Evolutionary conservation across 148 eudicot genomes (phyloP), one percentile per base, ranked within the genome.

Genomic region (Arctostaphylos glauca): DNA sequence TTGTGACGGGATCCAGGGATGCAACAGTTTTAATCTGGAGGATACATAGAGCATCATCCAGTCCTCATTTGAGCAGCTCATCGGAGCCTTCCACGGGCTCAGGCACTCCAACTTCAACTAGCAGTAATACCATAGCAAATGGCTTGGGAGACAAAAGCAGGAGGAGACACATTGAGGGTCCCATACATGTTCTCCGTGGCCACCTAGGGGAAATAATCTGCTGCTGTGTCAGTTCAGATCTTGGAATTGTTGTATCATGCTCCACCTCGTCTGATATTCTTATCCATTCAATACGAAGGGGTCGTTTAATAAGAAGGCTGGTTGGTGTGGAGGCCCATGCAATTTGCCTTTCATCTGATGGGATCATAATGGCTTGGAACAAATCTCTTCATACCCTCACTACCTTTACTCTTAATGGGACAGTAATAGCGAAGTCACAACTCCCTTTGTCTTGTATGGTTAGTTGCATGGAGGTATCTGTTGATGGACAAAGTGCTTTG

Each of bases 1-100:
- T 97, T 31, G 96, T 97, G 82, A 92, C 96, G 55, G 99, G 99
- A 80, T 94, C 99, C 59, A 89, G 92, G 41, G 99, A 97, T 80
- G 83, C 98, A 53, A 94, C 98, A 16, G 88, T 89, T 60, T 81
- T 97, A 53, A 91, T 97, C 66, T 97, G 99, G 99, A 93, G 92
- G 82, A 87, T 97, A 84, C 94, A 93, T 77, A 85, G 84, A 74
- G 86, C 44, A 31, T 66, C 90, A 75, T 79, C 90, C 44, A 84
- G 86, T 74, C 77, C 94, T 80, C 91, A 75, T 54, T 84, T 92
- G 8, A 85, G 78, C 68, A 86, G 85, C 79, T 21, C 85, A 54
- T 81, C 88, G 38, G 98, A 92, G 83, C 50, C 91, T 74, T 84
- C 97, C 53, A 81, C 82, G 72, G 88, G 87, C 84, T 80, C 92